Evolutionary conservation across 352 stramenopile genomes (phyloP), one percentile per base, ranked within the genome.

Genomic region (Hyaloperonospora brassicae): DNA sequence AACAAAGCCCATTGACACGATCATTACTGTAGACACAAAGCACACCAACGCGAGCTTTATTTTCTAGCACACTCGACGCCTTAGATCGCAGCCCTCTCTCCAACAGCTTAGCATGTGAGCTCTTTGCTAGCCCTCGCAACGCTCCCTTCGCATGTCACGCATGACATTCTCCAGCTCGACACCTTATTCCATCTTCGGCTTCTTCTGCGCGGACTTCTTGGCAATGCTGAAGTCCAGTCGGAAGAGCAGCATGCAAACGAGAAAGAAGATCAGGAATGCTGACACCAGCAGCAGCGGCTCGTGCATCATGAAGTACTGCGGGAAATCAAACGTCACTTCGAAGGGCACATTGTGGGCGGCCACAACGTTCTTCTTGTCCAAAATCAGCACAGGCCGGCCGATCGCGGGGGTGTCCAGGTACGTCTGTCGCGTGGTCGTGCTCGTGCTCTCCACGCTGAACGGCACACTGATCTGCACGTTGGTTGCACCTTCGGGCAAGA

Each of bases 241-340:
- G 68, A 91, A 88, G 62, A 93, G 71, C 48, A 79, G 49, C 79
- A 92, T 94, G 72, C 75, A 91, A 47, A 94, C 52, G 31, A 93
- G 30, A 55, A 95, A 95, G 52, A 93, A 86, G 36, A 72, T 69
- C 57, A 95, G 59, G 65, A 92, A 95, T 36, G 51, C 76, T n/a
- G 61, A 79, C 17, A 95, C 75, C n/a, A 95, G 62, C 63, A 95
- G 68, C 50, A 92, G 61, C 46, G 86, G 86, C 62, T 95, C 86
- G 61, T 90, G 79, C 54, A 93, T 64, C 77, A 95, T 92, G 61
- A 89, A 93, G 31, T 58, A 44, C 61, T 68, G 55, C 40, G 80
- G 67, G 52, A 91, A 95, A 40, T 93, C 81, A 59, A 94, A 95
- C 31, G 86, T 92, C 40, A 95, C 76, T 39, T 87, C 71, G 47